phyloP scores from a whole-genome alignment of 805 yeast species.

The Nakazawaea ambrosiae region DNA sequence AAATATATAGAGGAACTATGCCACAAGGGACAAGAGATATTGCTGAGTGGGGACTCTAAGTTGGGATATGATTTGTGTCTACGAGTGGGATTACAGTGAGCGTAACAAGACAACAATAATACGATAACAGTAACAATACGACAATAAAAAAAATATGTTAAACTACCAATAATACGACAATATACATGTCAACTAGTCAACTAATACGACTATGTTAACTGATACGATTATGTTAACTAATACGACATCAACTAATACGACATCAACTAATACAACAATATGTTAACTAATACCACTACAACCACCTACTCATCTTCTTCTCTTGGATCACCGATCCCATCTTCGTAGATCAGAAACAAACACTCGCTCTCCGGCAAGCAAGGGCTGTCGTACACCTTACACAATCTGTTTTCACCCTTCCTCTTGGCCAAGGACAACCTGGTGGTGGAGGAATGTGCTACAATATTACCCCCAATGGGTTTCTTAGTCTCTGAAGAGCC shows the following conservation, averaged over 20 bases:
- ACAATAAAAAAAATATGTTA: no score
- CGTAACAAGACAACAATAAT: no score
- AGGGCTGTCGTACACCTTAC: slow-evolving; percentile 94
- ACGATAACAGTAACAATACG: no score
- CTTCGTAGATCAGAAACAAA: slow-evolving; percentile 91
- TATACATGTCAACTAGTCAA: no score
- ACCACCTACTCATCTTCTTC: slow-evolving; percentile 51
- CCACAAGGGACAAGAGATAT: background rate
- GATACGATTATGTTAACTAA: background rate
- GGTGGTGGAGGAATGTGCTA: slow-evolving; percentile 95
- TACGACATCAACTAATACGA: no score
- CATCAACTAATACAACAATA: no score
- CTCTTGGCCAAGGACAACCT: slow-evolving; percentile 87
- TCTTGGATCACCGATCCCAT: slow-evolving; percentile 94
- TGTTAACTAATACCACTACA: slow-evolving; percentile 1
- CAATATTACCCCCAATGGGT: slow-evolving; percentile 97
- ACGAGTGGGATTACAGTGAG: background rate
- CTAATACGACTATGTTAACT: background rate
- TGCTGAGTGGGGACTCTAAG: background rate
- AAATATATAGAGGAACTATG: background rate
- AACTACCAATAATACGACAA: no score
- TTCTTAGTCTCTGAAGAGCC: slow-evolving; percentile 90
- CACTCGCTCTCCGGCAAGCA: slow-evolving; percentile 95
- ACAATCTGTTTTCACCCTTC: slow-evolving; percentile 84
- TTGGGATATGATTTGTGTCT: background rate